Evolutionary conservation across 148 eudicot genomes (phyloP).

Genomic region (Tetragonia tetragonoides): DNA sequence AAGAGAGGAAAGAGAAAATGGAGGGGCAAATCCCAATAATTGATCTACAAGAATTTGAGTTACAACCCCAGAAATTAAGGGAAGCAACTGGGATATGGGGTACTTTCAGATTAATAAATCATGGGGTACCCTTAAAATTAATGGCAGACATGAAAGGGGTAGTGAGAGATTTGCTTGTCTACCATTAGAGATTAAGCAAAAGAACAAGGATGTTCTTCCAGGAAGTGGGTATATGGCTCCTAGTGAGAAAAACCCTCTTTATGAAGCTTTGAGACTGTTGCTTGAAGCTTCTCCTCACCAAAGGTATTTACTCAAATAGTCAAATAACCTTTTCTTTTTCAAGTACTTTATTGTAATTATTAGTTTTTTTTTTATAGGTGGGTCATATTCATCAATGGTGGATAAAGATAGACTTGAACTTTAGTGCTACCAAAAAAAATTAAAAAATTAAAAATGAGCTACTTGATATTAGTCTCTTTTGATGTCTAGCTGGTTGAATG

Average conservation of each 20-base stretch:
- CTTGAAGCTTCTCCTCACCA: constrained; percentile 47
- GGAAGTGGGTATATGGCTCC: constrained; percentile 73
- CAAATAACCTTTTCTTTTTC: neutral
- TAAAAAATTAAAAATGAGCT: too few relatives aligned
- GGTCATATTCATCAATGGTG: too few relatives aligned
- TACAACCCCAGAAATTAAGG: constrained; percentile 33
- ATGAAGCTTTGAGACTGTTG: constrained; percentile 62
- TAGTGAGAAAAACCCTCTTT: constrained; percentile 39
- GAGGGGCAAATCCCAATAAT: constrained; percentile 38
- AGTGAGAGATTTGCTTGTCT: constrained; percentile 40
- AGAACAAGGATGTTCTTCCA: constrained; percentile 48
- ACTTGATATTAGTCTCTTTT: too few relatives aligned
- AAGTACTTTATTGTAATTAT: neutral
- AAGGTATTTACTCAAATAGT: constrained; percentile 34
- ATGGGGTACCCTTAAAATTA: constrained; percentile 40
- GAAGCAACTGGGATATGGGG: constrained; percentile 62
- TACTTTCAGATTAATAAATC: constrained; percentile 61
- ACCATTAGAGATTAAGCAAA: constrained; percentile 53
- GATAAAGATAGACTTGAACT: too few relatives aligned
- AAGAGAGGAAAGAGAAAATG: constrained; percentile 2
- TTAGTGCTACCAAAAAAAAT: too few relatives aligned
- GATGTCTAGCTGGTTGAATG: too few relatives aligned
- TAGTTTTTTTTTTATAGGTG: too few relatives aligned
- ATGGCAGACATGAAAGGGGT: constrained; percentile 59
- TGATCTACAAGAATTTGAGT: constrained; percentile 39